phyloP scores from a whole-genome alignment of 192 early-diverging fungal genomes.

The Umbelopsis sp. region DNA sequence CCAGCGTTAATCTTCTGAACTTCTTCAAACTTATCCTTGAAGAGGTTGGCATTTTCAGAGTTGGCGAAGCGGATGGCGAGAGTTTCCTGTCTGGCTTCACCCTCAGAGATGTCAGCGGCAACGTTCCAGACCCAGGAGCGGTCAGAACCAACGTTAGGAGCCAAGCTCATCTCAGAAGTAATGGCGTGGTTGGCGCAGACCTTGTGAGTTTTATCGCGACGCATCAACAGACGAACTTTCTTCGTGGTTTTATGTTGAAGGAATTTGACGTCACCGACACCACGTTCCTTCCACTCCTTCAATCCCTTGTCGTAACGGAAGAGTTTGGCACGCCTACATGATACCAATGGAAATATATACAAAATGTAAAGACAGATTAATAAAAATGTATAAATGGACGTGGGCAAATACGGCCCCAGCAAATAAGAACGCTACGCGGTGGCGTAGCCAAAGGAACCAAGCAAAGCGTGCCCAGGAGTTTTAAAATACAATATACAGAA shows the following conservation, averaged over 20 bases:
- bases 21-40: slow-evolving; percentile 85
- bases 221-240: slow-evolving; percentile 97
- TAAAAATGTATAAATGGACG: not conserved
- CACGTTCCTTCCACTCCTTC: slow-evolving; percentile 99
- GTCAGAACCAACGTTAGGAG: slow-evolving; percentile 96
- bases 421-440: not conserved
- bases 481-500: not conserved
- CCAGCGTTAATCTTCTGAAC: slow-evolving; percentile 60
- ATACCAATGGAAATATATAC: too few species aligned
- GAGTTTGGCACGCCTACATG: slow-evolving; percentile 89
- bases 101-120: slow-evolving; percentile 89
- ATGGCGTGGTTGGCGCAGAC: slow-evolving; percentile 99
- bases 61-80: slow-evolving; percentile 97
- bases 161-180: slow-evolving; percentile 83
- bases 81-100: slow-evolving; percentile 77
- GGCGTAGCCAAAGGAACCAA: not conserved
- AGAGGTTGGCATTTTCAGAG: slow-evolving; percentile 91
- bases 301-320: slow-evolving; percentile 92
- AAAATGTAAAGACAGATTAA: not conserved
- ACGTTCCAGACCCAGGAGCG: slow-evolving; percentile 99
- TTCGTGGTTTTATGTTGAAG: slow-evolving; percentile 88
- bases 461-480: too few species aligned
- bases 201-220: slow-evolving; percentile 97
- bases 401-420: not conserved
- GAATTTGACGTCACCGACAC: slow-evolving; percentile 96